Evolutionary conservation across 2,329 filamentous ascomycete species (phyloP).

Genomic region (Colletotrichum sp.): DNA sequence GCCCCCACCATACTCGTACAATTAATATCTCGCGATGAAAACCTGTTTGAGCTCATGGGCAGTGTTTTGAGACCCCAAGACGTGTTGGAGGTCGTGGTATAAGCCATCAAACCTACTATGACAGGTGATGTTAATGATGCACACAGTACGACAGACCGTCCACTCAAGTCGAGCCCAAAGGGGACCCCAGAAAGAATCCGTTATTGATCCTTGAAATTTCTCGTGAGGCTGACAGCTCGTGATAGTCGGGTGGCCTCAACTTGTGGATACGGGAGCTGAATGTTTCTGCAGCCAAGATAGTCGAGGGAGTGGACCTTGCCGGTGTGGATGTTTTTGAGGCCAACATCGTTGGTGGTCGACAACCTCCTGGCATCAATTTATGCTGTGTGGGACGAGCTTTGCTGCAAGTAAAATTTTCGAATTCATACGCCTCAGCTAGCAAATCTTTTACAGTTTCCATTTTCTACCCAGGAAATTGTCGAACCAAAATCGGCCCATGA

Average conservation of each 20-base stretch:
- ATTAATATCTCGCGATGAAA: background rate
- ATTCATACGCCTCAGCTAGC: background rate
- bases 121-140: background rate
- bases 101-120: background rate
- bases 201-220: background rate
- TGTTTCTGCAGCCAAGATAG: background rate
- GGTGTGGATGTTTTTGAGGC: background rate
- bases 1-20: background rate
- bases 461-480: too few species aligned
- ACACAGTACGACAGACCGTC: background rate
- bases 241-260: background rate
- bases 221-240: background rate
- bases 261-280: background rate
- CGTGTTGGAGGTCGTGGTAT: background rate
- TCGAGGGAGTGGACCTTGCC: background rate
- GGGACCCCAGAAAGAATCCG: background rate
- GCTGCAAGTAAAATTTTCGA: fast-evolving
- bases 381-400: background rate
- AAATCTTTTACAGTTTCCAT: background rate
- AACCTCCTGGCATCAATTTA: background rate
- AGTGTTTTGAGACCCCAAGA: background rate
- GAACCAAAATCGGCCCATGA: background rate
- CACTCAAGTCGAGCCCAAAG: background rate
- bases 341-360: fast-evolving
- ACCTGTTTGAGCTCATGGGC: background rate